phyloP scores from a whole-genome alignment of 2,329 filamentous ascomycete species.

The Beauveria scarabaeidicola region DNA sequence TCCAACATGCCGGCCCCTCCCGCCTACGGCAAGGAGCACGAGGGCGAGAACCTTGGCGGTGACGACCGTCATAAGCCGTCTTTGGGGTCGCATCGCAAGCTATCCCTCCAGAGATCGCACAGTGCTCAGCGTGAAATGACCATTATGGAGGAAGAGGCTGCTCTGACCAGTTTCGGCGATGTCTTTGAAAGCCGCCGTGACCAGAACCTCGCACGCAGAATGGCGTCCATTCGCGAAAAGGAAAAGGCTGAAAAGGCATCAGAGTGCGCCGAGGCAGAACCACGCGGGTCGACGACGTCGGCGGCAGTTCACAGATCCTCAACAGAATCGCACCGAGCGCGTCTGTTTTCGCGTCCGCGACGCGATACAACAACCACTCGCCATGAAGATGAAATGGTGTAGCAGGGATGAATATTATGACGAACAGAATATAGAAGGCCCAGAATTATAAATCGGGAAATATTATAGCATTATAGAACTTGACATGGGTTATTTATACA shows the following conservation, averaged over 20 bases:
- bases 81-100: slow-evolving; percentile 6
- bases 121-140: slow-evolving; percentile 14
- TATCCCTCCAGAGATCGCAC: slow-evolving; percentile 4
- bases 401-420: background rate
- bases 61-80: slow-evolving; percentile 12
- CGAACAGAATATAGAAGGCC: background rate
- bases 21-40: slow-evolving; percentile 23
- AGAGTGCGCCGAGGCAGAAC: slow-evolving; percentile 5
- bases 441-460: background rate
- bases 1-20: slow-evolving; percentile 28
- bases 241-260: slow-evolving; percentile 20
- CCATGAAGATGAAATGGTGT: slow-evolving; percentile 8
- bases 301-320: slow-evolving; percentile 3
- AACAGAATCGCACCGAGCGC: slow-evolving; percentile 8
- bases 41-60: slow-evolving; percentile 12
- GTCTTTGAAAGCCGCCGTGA: slow-evolving; percentile 37
- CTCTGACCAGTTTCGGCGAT: slow-evolving; percentile 34
- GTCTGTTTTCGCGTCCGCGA: slow-evolving; percentile 2
- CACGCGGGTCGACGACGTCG: slow-evolving; percentile 8
- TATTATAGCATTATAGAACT: background rate
- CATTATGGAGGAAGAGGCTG: slow-evolving; percentile 21
- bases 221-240: slow-evolving; percentile 31
- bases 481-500: background rate
- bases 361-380: slow-evolving; percentile 2
- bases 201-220: slow-evolving; percentile 25